These are phyloP conservation scores for Fusarium xylarioides DNA, from an alignment of 2,329 filamentous ascomycete genomes.

Conservation along the genomic window DNA sequence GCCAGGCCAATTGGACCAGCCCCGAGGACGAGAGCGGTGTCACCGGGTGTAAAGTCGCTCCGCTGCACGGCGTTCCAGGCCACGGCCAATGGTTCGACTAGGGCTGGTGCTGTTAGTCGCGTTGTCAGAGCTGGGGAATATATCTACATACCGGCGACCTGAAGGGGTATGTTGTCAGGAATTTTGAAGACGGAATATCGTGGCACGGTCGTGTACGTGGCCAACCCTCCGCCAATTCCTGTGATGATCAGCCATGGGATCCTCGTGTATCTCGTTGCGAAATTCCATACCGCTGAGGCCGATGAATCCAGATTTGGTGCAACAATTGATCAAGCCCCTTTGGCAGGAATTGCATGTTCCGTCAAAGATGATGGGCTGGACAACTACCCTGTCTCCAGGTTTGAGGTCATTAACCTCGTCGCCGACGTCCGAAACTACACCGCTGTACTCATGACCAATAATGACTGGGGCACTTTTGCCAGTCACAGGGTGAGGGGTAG, in stretches of 20 bases:
- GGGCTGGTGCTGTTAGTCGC: not conserved
- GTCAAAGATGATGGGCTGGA: not conserved
- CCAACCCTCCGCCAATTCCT: not conserved
- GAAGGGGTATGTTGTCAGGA: not conserved
- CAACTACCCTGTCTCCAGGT: not conserved
- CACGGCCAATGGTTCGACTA: not conserved
- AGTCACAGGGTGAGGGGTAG: not conserved
- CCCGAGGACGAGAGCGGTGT: not conserved
- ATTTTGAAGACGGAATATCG: not conserved
- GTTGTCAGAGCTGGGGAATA: fast-evolving
- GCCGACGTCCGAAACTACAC: not conserved
- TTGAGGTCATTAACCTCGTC: not conserved
- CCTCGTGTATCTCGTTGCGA: too few species aligned
- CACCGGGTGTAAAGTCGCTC: not conserved
- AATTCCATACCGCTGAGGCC: not conserved
- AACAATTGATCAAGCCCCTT: not conserved
- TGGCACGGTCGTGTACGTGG: not conserved
- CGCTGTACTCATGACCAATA: not conserved
- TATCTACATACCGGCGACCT: not conserved
- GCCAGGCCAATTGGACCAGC: not conserved
- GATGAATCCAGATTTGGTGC: not conserved
- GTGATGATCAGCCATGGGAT: fast-evolving
- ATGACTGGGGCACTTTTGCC: not conserved
- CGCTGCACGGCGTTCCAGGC: not conserved
- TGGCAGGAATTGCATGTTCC: not conserved